Base-by-base conservation (phyloP, 768 basidiomycete genomes). In the Mycena vitilis region DNA sequence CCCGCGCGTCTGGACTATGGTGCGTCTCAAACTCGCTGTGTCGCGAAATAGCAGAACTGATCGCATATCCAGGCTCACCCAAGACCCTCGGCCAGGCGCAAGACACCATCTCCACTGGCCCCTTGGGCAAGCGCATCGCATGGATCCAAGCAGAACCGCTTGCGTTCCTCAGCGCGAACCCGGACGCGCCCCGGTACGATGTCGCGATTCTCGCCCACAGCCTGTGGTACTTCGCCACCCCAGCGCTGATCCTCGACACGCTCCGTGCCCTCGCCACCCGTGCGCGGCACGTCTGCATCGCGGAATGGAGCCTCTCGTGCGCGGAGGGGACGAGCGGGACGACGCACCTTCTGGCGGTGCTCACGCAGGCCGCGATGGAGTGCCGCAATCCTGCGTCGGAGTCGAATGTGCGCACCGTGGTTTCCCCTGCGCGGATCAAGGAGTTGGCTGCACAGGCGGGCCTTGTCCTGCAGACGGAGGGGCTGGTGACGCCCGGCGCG, bases 181-280 rank as follows among this genome's bases (percentile, higher is more conserved):
- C 70, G 47, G 70, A 66, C 10, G 66, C 62, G 61, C 55, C 64
- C 13, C 40, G 18, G 10, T 83, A 73, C 70, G 79, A 80, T 71
- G 73, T 75, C 47, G 80, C 75, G 0, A 75, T 83, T 22, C 73
- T 83, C 34, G 77, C 78, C 8, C 77, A 78, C 68, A 79, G 78
- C 72, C 71, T 78, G 45, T 83, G 80, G 80, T 83, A 83, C 76
- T 82, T 83, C 70, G 47, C 79, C 51, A 75, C 78, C n/a, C 80
- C 81, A 34, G 40, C 73, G 22, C 71, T 73, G 47, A 64, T 83
- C 63, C 30, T 54, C 22, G 65, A 65, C 6, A 82, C 78, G 20
- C 73, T 83, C 22, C 55, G 63, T 25, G 75, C 73, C 13, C 75
- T 81, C 44, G 47, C 70, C 2, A 38, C 67, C 1, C 76, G 78